Conservation (phyloP, 2,329 filamentous ascomycete species). For the Epichloe scottii region DNA sequence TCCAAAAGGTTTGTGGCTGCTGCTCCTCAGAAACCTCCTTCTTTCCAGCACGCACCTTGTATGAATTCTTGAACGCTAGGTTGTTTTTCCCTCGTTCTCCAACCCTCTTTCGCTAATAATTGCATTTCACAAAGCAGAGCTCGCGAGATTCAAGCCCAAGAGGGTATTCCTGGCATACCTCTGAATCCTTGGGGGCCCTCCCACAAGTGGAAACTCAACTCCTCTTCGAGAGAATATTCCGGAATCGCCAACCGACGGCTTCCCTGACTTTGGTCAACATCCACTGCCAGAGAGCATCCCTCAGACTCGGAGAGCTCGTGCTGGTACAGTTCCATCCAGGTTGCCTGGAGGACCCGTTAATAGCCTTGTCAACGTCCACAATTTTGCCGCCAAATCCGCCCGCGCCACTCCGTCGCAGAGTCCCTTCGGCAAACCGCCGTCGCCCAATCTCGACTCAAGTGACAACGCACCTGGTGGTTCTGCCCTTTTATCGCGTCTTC, state of each 20-base stretch:
- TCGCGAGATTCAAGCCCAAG: conserved; percentile 92
- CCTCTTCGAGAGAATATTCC: conserved; percentile 94
- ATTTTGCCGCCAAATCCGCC: conserved; percentile 60
- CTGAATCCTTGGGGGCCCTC: conserved; percentile 82
- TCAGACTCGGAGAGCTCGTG: conserved; percentile 67
- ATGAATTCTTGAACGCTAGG: not conserved
- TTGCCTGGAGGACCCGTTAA: conserved; percentile 66
- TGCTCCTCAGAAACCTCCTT: not conserved
- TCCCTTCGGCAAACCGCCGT: conserved; percentile 61
- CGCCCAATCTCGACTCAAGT: conserved; percentile 39
- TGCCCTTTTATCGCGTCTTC: conserved; percentile 68
- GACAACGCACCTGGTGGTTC: conserved; percentile 45
- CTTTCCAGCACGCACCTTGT: not conserved
- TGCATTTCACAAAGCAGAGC: conserved; percentile 44
- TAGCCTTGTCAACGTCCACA: conserved; percentile 42
- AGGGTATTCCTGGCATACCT: conserved; percentile 61
- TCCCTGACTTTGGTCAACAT: conserved; percentile 74
- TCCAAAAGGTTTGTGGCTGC: conserved; percentile 67
- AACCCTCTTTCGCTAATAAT: not conserved
- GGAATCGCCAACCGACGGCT: conserved; percentile 90
- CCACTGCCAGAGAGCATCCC: conserved; percentile 54
- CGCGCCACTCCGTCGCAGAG: conserved; percentile 78
- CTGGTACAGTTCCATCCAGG: conserved; percentile 89
- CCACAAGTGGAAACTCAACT: conserved; percentile 91
- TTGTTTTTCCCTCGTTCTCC: not conserved